Evolutionary conservation across 2,329 filamentous ascomycete genomes (phyloP), one percentile per base, ranked within the genome.

Genomic region (Botryosphaeria agaves): DNA sequence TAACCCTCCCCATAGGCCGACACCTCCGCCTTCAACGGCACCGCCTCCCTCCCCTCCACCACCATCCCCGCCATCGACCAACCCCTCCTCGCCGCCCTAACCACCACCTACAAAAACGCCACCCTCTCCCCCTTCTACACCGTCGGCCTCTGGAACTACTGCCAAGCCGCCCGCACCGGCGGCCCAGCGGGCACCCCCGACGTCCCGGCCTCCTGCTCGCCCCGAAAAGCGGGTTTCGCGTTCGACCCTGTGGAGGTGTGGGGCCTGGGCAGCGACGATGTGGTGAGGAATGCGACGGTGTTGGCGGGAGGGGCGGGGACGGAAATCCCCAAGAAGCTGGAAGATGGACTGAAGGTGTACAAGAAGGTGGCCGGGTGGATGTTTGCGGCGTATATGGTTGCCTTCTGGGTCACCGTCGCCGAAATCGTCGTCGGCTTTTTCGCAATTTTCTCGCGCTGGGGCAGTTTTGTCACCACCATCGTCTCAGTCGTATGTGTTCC

Each of bases 71-170:
- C 49, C 20, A 42, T 49, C 31, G 48, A 55, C 36, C 45, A 49
- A 33, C 44, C 59, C 3, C 49, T 64, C 16, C 40, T 53, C 40
- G 15, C 47, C 23, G 43, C 61, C 8, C 49, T 64, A 32, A 43
- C 54, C 7, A 43, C 54, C 8, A 43, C 48, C 30, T 46, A 49
- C 25, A 44, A 52, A 20, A 41, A 47, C 4, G 42, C 51, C 26
- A 39, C 68, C 32, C 66, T 93, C 35, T 69, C 66, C 45, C 72
- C 87, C 48, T 64, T 73, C 46, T 95, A 94, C 67, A 69, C 79
- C 36, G 64, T 95, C 48, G 72, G 69, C 47, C 65, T 95, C 21
- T 92, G 82, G 79, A 79, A 78, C 49, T 93, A 84, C 67, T 95
- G 89, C 68, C 52, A 62, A 40, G 65, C 66, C 40, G 61, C 62